These are phyloP conservation scores for Sporobolomyces pararoseus DNA, from an alignment of 768 basidiomycete species.

Conservation along the genomic window DNA sequence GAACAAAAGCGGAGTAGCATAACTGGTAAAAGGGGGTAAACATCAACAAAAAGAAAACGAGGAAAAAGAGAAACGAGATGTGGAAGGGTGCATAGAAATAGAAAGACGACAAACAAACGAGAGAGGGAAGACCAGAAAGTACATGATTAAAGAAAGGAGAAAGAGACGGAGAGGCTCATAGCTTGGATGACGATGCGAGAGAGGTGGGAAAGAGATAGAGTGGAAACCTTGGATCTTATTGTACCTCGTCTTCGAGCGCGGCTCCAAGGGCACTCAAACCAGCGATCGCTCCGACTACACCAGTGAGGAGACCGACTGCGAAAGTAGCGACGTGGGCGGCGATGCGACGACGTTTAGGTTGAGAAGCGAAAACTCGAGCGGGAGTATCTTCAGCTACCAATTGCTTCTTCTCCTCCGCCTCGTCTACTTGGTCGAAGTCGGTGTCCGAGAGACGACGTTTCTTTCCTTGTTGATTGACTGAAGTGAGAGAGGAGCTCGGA, in stretches of 20 bases:
- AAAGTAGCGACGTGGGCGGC: neutral
- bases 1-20: no score
- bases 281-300: conserved; percentile 9
- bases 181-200: neutral
- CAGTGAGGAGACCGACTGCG: conserved; percentile 16
- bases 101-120: no score
- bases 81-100: no score
- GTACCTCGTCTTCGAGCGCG: conserved; percentile 17
- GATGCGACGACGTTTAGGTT: conserved; percentile 30
- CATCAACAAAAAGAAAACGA: neutral
- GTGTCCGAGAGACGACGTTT: conserved; percentile 22
- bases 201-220: neutral
- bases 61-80: neutral
- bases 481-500: neutral
- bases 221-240: no score
- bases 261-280: conserved; percentile 23
- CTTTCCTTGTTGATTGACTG: no score
- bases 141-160: no score
- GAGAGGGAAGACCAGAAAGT: no score
- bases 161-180: no score
- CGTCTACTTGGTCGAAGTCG: no score
- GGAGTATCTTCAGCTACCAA: neutral
- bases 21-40: neutral
- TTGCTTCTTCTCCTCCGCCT: neutral
- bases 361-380: no score